phyloP scores from a whole-genome alignment of 176 grass and related monocot species.

The Leersia perrieri region DNA sequence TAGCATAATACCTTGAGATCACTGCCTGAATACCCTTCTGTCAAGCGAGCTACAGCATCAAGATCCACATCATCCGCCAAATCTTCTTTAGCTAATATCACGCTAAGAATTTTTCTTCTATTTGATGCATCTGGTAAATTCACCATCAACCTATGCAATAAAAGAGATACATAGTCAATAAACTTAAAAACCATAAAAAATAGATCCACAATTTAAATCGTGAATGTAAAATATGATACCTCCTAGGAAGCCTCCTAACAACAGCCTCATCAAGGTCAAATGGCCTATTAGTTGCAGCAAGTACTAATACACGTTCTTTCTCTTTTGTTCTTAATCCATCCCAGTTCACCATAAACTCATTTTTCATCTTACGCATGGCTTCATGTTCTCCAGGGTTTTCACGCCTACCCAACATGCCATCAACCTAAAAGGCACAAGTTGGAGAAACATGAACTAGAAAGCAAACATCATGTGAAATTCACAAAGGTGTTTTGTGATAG shows the following conservation, averaged over 20 bases:
- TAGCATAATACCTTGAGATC: constrained; percentile 74
- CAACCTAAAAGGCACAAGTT: constrained; percentile 58
- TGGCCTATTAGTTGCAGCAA: constrained; percentile 96
- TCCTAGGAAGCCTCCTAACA: constrained; percentile 91
- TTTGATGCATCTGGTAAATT: constrained; percentile 89
- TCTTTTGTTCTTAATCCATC: constrained; percentile 94
- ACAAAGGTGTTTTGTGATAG: not conserved
- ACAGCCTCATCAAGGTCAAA: constrained; percentile 99
- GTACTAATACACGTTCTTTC: constrained; percentile 91
- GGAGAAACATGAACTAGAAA: constrained; percentile 10
- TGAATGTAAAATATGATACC: constrained; percentile 35
- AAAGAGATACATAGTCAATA: constrained; percentile 11
- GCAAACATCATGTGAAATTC: not conserved
- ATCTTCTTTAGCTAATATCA: constrained; percentile 96
- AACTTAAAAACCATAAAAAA: not conserved
- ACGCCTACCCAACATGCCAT: constrained; percentile 92
- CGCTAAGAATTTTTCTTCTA: constrained; percentile 84
- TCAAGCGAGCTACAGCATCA: constrained; percentile 83
- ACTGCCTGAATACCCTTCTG: constrained; percentile 93
- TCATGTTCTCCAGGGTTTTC: constrained; percentile 99
- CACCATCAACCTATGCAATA: constrained; percentile 87
- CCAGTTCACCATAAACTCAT: constrained; percentile 99
- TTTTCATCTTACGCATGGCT: constrained; percentile 99
- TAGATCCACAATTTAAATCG: not conserved
- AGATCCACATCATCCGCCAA: constrained; percentile 72